These are phyloP conservation scores for Solanum habrochaites DNA, from an alignment of 257 asterid genomes.

Conservation along the genomic window DNA sequence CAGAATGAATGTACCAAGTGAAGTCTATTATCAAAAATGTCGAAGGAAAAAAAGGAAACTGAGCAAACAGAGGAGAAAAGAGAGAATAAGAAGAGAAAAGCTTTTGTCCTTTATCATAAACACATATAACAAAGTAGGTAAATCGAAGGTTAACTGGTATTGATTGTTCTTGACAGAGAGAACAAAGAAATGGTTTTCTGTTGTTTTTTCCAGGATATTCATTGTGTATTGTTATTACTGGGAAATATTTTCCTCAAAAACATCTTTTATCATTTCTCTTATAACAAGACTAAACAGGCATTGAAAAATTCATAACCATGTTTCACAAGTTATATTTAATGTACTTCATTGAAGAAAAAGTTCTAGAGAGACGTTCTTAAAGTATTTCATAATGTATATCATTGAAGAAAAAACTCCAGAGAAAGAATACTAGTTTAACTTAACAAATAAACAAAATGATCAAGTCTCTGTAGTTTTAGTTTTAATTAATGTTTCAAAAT, in stretches of 20 bases:
- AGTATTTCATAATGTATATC: background rate
- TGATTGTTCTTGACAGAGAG: background rate
- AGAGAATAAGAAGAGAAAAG: background rate
- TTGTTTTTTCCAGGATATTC: background rate
- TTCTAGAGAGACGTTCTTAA: background rate
- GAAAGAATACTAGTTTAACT: no score
- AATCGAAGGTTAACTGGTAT: background rate
- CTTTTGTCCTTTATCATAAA: background rate
- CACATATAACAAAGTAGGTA: background rate
- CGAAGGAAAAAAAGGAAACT: background rate
- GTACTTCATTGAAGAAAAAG: background rate
- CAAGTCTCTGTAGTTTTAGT: background rate
- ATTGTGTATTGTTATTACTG: background rate
- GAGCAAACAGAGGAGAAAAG: background rate
- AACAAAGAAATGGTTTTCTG: background rate
- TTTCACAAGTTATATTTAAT: no score
- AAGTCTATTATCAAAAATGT: background rate
- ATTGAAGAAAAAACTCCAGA: background rate
- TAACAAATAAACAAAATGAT: background rate
- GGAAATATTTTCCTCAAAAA: background rate
- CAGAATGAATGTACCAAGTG: background rate
- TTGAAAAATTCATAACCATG: no score
- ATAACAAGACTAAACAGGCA: no score
- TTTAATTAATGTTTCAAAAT: background rate
- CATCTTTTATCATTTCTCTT: no score